Percentiles rank a stretch among this genome's conserved stretches.
phyloP scores from a whole-genome alignment of 2,329 filamentous ascomycete genomes.

The Cladosporium sp. region DNA sequence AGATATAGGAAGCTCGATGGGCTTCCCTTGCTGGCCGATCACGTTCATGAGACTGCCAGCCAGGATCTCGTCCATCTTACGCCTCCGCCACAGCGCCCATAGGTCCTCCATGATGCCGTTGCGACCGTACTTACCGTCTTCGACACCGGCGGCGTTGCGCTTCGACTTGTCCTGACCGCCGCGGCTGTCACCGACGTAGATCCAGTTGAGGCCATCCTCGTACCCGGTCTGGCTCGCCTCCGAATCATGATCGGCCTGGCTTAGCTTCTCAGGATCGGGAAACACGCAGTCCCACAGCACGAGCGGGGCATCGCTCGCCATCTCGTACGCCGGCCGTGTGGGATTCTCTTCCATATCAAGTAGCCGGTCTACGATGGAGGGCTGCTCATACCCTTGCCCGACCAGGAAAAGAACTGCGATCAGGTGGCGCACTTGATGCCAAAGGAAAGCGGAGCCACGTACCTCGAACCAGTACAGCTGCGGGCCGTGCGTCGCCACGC shows the following conservation, averaged over 20 bases:
- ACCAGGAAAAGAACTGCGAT: conserved; percentile 87
- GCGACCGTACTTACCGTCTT: conserved; percentile 56
- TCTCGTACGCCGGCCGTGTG: conserved; percentile 75
- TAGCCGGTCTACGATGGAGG: conserved; percentile 65
- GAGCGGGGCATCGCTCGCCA: conserved; percentile 83
- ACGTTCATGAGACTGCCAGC: conserved; percentile 66
- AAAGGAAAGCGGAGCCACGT: conserved; percentile 86
- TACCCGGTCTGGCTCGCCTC: conserved; percentile 31
- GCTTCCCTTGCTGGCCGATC: conserved; percentile 38
- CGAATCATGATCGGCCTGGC: conserved; percentile 31
- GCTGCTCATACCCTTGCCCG: conserved; percentile 76
- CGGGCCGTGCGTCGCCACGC: conserved; percentile 25
- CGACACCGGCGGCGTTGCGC: conserved; percentile 32
- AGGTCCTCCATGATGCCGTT: conserved; percentile 65
- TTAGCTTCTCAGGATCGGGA: conserved; percentile 45
- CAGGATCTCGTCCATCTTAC: conserved; percentile 86
- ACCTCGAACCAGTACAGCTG: conserved; percentile 85
- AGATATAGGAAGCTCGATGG: conserved; percentile 5
- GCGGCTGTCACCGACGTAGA: conserved; percentile 64
- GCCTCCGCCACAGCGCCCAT: conserved; percentile 76
- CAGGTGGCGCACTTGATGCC: conserved; percentile 97
- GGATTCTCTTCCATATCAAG: conserved; percentile 68
- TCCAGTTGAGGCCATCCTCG: conserved; percentile 65
- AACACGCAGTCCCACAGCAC: conserved; percentile 97
- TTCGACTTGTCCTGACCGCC: conserved; percentile 31